These are phyloP conservation scores for Bipolaris cookei DNA, from an alignment of 2,329 filamentous ascomycete species.

Conservation along the genomic window DNA sequence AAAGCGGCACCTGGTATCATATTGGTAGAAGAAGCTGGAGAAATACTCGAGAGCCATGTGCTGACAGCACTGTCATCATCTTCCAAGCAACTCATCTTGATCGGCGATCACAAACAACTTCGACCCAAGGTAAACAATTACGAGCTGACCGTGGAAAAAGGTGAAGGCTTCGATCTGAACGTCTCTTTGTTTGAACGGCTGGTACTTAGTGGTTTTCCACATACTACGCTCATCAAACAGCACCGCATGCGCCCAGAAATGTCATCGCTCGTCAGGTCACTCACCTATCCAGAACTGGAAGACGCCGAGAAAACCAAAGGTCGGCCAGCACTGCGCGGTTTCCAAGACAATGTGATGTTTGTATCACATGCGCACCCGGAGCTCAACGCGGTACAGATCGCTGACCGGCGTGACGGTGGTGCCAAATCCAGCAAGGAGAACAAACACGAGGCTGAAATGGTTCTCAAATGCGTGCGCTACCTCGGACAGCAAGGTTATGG, in stretches of 20 bases:
- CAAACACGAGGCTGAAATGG: constrained; percentile 68
- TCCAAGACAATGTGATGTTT: constrained; percentile 68
- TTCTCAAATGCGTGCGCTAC: constrained; percentile 69
- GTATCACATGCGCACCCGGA: constrained; percentile 68
- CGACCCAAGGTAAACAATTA: constrained; percentile 71
- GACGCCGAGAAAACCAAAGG: constrained; percentile 60
- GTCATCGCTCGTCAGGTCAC: constrained; percentile 61
- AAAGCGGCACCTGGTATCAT: constrained; percentile 64
- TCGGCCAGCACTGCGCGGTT: constrained; percentile 60
- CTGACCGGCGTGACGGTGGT: constrained; percentile 59
- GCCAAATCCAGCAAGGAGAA: constrained; percentile 66
- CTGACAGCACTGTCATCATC: constrained; percentile 63
- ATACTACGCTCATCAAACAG: constrained; percentile 64
- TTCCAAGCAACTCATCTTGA: constrained; percentile 69
- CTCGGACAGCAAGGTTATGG: constrained; percentile 74
- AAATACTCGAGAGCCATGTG: constrained; percentile 73
- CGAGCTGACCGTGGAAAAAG: constrained; percentile 66
- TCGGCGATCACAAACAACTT: constrained; percentile 76
- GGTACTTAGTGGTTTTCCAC: constrained; percentile 61
- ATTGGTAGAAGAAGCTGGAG: constrained; percentile 74
- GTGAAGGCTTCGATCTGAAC: constrained; percentile 70
- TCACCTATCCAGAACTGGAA: constrained; percentile 68
- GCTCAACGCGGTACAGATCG: constrained; percentile 50
- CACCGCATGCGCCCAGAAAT: constrained; percentile 75
- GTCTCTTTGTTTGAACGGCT: constrained; percentile 73